Percentiles rank a stretch among this genome's conserved stretches.
Conservation (phyloP, 1,139 yeast genomes). For the Suhomyces maxii region DNA sequence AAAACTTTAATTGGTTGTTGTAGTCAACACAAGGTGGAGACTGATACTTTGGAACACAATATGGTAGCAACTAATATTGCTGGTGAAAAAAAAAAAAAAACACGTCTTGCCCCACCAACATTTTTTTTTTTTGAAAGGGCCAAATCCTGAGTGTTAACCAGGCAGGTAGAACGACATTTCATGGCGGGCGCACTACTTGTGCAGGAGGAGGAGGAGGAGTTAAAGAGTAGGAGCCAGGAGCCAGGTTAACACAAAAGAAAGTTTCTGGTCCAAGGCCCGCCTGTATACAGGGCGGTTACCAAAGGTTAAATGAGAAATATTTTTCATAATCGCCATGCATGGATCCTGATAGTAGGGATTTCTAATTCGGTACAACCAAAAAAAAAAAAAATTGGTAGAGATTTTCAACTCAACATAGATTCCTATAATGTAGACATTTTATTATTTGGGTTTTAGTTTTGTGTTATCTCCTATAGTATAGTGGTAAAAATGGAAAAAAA, state of each 20-base stretch:
- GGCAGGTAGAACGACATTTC: slow-evolving; percentile 4
- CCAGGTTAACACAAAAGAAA: not conserved
- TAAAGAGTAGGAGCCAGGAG: not conserved
- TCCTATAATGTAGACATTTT: slow-evolving; percentile 6
- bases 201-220: not conserved
- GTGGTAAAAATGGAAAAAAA: slow-evolving; percentile 6
- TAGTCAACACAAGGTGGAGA: not conserved
- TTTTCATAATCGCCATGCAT: slow-evolving; percentile 1
- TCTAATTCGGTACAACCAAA: not conserved
- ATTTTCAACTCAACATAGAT: slow-evolving; percentile 7
- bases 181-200: not conserved
- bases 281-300: not conserved
- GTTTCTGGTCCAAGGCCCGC: slow-evolving; percentile 1
- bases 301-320: slow-evolving; percentile 4
- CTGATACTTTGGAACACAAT: not conserved
- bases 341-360: slow-evolving; percentile 10
- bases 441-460: slow-evolving; percentile 6
- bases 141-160: not conserved
- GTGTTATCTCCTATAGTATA: slow-evolving; percentile 7
- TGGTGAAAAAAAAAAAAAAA: not conserved
- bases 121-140: not conserved
- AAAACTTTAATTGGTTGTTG: not conserved
- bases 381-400: slow-evolving; percentile 5
- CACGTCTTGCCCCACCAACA: not conserved
- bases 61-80: not conserved